Evolutionary conservation across 176 grass and related monocot species (phyloP), one percentile per base, ranked within the genome.

Genomic region (Alloteropsis semialata): DNA sequence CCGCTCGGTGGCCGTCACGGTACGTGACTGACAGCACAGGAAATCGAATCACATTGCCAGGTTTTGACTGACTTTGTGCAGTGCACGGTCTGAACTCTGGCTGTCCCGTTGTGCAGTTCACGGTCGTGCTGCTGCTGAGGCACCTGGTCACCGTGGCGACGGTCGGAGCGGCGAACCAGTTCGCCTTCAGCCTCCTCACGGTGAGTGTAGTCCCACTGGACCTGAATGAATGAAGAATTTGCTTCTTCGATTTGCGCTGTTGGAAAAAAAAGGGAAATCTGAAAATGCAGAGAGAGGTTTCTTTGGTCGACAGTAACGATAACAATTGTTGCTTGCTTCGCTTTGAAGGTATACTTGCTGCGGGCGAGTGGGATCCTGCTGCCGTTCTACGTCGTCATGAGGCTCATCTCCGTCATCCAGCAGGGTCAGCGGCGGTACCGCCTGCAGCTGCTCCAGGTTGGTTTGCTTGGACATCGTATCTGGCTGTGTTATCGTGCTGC

Each of bases 291-390:
- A 39, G 29, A 39, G 64, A 14, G 5, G 34, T 22, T 42, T 53
- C 10, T 21, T 37, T 13, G 29, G 13, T 61, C 55, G 38, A 58
- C 11, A 21, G 12, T 75, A n/a, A 15, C 24, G 11, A 16, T 75
- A n/a, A 15, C 24, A 7, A 16, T 30, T 51, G 33, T n/a, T 49
- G 1, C 62, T 36, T 59, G 2, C 62, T 50, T 76, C 29, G 44
- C 24, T 65, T 36, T n/a, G 43, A 63, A 94, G 92, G 56, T 94
- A 55, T 87, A 87, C 65, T 30, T 92, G 59, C 77, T 94, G 51
- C 84, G 92, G 56, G 92, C 89, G 2, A 89, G 87, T 59, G 92
- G 87, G 65, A 94, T 94, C 72, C 65, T 94, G 49, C 55, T 94
- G 81, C 92, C 92, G 2, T 94, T 89, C 75, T 94, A 91, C 69